Conservation (phyloP, 352 stramenopile genomes). For the Phytophthora ohioensis region DNA sequence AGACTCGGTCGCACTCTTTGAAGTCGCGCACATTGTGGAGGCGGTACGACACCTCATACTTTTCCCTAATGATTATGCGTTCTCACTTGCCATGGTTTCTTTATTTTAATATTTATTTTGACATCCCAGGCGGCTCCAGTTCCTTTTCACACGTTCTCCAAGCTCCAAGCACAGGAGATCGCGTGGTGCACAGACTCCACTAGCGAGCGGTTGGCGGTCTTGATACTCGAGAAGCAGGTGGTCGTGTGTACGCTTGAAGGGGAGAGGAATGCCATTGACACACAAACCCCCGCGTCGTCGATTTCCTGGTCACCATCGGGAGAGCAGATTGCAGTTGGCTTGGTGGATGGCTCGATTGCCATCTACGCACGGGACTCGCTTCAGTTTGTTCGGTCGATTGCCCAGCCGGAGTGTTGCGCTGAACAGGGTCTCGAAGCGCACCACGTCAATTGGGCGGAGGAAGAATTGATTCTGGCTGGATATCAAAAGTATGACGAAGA, state of each 20-base stretch:
- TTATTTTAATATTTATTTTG: constrained; percentile 13
- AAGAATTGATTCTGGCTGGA: constrained; percentile 69
- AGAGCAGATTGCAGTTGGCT: constrained; percentile 56
- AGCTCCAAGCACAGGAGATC: constrained; percentile 57
- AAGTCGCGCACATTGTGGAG: constrained; percentile 62
- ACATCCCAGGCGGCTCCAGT: constrained; percentile 34
- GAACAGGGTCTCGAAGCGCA: constrained; percentile 52
- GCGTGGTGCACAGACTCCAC: constrained; percentile 48
- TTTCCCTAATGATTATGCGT: too few relatives aligned
- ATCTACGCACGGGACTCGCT: constrained; percentile 47
- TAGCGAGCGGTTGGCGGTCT: constrained; percentile 42
- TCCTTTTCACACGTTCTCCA: constrained; percentile 50
- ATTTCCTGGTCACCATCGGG: constrained; percentile 63
- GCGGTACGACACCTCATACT: constrained; percentile 41
- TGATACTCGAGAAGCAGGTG: constrained; percentile 53
- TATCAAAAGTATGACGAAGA: constrained; percentile 66
- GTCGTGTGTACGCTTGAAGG: constrained; percentile 53
- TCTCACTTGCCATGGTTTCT: background rate
- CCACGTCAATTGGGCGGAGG: constrained; percentile 80
- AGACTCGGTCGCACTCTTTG: constrained; percentile 57
- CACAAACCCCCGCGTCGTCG: constrained; percentile 34
- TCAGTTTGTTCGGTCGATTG: constrained; percentile 44
- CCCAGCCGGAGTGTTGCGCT: constrained; percentile 47
- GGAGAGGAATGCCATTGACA: constrained; percentile 25
- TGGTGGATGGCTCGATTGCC: constrained; percentile 41